Evolutionary conservation across 2,329 filamentous ascomycete species (phyloP).

Genomic region (Colletotrichum camelliae): DNA sequence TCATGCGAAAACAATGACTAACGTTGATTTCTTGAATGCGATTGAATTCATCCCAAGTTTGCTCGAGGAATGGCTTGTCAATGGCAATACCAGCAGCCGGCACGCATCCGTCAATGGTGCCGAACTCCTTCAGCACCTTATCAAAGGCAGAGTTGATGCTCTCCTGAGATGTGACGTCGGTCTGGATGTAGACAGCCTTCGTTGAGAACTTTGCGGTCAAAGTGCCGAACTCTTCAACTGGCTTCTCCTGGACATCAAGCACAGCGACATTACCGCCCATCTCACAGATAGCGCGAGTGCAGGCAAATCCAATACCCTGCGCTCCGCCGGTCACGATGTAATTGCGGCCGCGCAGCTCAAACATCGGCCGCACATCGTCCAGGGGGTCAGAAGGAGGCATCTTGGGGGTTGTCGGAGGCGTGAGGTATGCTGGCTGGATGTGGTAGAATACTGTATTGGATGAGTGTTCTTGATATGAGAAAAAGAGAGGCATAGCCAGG

Average conservation of each 20-base stretch:
- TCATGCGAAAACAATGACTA: background rate
- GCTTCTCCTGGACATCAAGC: constrained; percentile 36
- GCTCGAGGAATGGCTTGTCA: constrained; percentile 49
- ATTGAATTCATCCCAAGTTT: constrained; percentile 46
- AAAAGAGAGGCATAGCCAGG: background rate
- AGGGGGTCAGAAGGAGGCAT: constrained; percentile 13
- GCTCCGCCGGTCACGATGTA: constrained; percentile 43
- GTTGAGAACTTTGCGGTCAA: constrained; percentile 10
- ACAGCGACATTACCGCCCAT: constrained; percentile 46
- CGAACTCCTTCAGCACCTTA: constrained; percentile 27
- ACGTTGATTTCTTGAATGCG: constrained; percentile 48
- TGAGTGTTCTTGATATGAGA: background rate
- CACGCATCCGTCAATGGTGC: constrained; percentile 33
- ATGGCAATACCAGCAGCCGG: constrained; percentile 44
- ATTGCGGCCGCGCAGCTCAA: constrained; percentile 38
- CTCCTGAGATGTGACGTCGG: constrained; percentile 35
- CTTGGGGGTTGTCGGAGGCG: background rate
- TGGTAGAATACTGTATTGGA: background rate
- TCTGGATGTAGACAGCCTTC: constrained; percentile 24
- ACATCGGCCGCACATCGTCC: constrained; percentile 32
- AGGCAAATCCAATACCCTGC: constrained; percentile 44
- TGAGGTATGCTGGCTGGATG: background rate
- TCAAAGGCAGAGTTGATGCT: constrained; percentile 31
- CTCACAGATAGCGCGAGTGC: constrained; percentile 41
- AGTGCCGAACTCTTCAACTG: constrained; percentile 31